A percentile compares a stretch with the other conserved stretches of the same genome.
phyloP scores from a whole-genome alignment of 2,329 filamentous ascomycete genomes.

The Phialocephala subalpina region DNA sequence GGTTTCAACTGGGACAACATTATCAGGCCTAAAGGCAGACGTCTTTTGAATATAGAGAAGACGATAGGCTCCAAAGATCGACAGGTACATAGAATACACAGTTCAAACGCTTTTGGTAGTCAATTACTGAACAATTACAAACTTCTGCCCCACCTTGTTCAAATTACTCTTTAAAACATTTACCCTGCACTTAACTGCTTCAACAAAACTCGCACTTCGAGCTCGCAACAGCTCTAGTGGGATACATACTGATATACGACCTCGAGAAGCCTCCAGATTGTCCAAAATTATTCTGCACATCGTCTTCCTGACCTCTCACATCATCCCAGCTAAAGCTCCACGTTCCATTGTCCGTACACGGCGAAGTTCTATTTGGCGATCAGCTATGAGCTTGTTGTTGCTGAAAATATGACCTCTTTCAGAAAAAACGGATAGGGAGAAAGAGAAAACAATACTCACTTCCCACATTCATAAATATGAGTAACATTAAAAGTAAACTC shows the following conservation, averaged over 20 bases:
- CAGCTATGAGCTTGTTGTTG: background rate
- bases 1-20: too few species aligned
- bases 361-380: background rate
- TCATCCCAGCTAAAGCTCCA: constrained; percentile 33
- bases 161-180: background rate
- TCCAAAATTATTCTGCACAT: constrained; percentile 36
- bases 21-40: too few species aligned
- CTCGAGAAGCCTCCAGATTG: constrained; percentile 28
- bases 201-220: constrained; percentile 35
- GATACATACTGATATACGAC: constrained; percentile 30
- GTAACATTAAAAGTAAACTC: constrained; percentile 34
- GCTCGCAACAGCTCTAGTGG: constrained; percentile 26
- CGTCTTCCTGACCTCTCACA: constrained; percentile 30
- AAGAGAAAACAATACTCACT: constrained; percentile 19
- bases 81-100: too few species aligned
- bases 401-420: background rate
- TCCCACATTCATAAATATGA: constrained; percentile 30
- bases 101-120: too few species aligned
- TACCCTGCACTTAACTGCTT: background rate
- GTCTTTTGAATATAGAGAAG: too few species aligned
- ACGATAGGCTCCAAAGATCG: too few species aligned
- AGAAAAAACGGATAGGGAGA: background rate
- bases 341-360: constrained; percentile 33
- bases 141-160: too few species aligned
- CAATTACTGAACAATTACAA: too few species aligned